Conservation (phyloP, 2,329 filamentous ascomycete genomes). For the Fusarium nisikadoi region DNA sequence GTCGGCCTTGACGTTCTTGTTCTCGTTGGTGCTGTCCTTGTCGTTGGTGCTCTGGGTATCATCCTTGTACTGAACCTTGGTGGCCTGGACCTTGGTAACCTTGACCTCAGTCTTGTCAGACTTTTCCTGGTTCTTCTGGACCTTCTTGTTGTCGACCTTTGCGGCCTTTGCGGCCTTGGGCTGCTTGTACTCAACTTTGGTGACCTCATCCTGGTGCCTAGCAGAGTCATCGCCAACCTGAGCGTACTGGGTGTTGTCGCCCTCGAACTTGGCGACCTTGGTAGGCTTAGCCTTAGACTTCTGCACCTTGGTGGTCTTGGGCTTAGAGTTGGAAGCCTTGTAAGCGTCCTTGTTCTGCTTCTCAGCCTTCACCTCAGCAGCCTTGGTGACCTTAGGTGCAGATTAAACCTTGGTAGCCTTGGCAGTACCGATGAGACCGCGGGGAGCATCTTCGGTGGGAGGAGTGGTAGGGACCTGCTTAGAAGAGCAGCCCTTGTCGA, state of each 20-base stretch:
- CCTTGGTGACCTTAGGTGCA: neutral
- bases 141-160: neutral
- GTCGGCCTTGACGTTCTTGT: neutral
- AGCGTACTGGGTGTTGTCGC: neutral
- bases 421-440: neutral
- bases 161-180: neutral
- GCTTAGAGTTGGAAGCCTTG: neutral
- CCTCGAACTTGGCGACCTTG: neutral
- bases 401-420: neutral
- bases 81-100: neutral
- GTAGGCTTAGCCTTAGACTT: neutral
- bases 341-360: neutral
- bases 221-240: neutral
- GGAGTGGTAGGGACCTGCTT: slow-evolving; percentile 5
- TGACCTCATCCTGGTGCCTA: neutral
- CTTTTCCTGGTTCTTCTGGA: neutral
- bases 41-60: neutral
- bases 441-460: neutral
- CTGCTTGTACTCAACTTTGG: neutral
- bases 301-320: neutral
- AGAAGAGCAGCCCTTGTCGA: slow-evolving; percentile 1
- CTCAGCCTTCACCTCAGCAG: neutral
- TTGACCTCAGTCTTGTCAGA: neutral
- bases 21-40: neutral
- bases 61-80: neutral